These are phyloP conservation scores for Pythium dissimile DNA, from an alignment of 352 stramenopile genomes.

Conservation along the genomic window DNA sequence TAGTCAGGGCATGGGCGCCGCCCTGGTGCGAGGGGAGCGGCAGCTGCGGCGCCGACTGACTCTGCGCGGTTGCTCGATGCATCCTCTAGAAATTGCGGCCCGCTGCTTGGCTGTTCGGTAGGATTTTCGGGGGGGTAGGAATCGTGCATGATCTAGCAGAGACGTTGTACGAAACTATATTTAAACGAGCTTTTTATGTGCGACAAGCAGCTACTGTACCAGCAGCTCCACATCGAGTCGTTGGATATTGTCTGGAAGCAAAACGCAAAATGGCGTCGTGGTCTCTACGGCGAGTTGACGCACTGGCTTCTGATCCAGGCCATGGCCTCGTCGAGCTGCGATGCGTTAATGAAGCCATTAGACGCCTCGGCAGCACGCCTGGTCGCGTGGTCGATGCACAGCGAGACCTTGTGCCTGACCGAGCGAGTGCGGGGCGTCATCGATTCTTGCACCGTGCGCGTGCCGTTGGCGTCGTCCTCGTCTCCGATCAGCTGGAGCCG, in stretches of 20 bases:
- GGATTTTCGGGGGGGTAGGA: no score
- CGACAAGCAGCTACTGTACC: no score
- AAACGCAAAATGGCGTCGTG: no score
- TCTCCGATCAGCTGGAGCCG: not conserved
- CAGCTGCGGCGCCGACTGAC: slow-evolving; percentile 13
- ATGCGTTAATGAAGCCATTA: not conserved
- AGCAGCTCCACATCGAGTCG: no score
- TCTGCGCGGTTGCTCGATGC: not conserved
- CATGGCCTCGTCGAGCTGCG: not conserved
- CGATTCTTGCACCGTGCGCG: not conserved
- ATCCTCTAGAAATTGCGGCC: not conserved
- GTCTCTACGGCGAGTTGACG: not conserved
- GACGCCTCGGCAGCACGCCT: not conserved
- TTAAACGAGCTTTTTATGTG: no score
- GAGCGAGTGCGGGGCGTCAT: not conserved
- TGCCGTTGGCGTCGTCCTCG: not conserved
- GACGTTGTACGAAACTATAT: no score
- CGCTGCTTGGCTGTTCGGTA: no score
- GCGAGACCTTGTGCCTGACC: not conserved
- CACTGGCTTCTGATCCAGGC: slow-evolving; percentile 15
- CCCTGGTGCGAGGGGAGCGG: not conserved
- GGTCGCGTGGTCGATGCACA: slow-evolving; percentile 14
- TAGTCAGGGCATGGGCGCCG: not conserved
- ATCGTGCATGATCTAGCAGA: no score
- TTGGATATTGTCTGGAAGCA: no score